Evolutionary conservation across 164 flowering plant genomes (phyloP), one percentile per base, ranked within the genome.

Genomic region (Magnolia kwangsiensis): DNA sequence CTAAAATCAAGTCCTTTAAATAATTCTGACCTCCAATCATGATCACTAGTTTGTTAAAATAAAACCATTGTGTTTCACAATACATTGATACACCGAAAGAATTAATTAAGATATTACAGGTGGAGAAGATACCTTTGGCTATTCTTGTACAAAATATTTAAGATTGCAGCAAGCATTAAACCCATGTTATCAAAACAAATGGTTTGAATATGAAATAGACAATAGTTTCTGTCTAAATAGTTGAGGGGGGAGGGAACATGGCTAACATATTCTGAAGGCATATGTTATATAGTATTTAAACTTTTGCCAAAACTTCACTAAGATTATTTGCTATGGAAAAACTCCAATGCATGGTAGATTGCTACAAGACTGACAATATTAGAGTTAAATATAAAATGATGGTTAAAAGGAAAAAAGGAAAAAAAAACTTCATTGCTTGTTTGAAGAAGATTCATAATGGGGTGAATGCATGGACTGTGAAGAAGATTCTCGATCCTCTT

Each of bases 101-200:
- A 9, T 19, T 24, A n/a, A 27, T 37, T 64, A 14, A 78, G 20
- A 69, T 11, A 20, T 10, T n/a, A 71, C 37, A 68, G 61, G 72
- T 50, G 71, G 37, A 74, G 76, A 73, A 72, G 71, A 73, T 73
- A 90, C 98, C 98, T 90, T 80, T 83, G 90, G 75, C 81, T 87
- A 74, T 89, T 90, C 86, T 84, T 86, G 81, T 88, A 80, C 75
- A 90, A 69, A 70, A 85, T 72, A 79, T 92, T 95, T 79, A 95
- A 69, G 64, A 84, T 65, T 20, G 94, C 97, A 79, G 98, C 95
- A 76, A 95, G 87, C 89, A 92, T 69, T 73, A 95, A 92, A 67
- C 98, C 98, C 78, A 95, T 78, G 78, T 86, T 91, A 77, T 95
- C 98, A 82, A 95, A 95, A 87, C 97, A 93, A 71, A 93, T 98